Conservation (phyloP, 805 yeast genomes). For the Saccharomycopsis babjevae region DNA sequence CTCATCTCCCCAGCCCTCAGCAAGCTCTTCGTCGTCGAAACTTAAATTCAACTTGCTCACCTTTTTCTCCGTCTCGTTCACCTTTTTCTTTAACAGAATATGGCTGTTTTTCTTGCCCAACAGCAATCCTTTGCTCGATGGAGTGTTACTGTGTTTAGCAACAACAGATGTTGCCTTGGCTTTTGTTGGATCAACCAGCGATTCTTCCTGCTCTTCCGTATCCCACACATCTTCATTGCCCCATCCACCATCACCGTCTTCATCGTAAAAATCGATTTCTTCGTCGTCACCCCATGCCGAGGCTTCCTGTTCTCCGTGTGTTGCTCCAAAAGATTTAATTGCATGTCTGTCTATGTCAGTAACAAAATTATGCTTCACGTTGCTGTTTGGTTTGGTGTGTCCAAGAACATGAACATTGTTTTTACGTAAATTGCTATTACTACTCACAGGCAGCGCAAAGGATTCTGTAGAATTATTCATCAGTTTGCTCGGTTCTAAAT, state of each 20-base stretch:
- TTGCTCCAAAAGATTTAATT: background rate
- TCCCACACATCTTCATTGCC: background rate
- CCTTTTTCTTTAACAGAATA: background rate
- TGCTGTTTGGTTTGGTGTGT: background rate
- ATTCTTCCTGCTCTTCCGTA: background rate
- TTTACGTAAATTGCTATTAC: background rate
- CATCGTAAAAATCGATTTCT: constrained; percentile 20
- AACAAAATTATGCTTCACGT: background rate
- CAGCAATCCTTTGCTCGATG: background rate
- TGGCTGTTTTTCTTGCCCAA: background rate
- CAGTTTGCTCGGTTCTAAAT: constrained; percentile 4
- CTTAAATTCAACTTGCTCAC: constrained; percentile 24
- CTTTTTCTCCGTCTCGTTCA: constrained; percentile 21
- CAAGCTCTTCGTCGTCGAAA: constrained; percentile 26
- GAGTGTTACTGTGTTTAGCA: background rate
- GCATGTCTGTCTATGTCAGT: background rate
- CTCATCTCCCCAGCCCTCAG: constrained; percentile 38
- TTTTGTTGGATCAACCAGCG: background rate
- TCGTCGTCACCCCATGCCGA: background rate
- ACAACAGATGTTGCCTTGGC: background rate
- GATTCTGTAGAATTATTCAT: constrained; percentile 1
- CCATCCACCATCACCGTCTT: constrained; percentile 13
- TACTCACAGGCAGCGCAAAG: background rate
- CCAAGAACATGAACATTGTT: background rate
- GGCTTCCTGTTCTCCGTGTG: background rate